Evolutionary conservation across 192 early-diverging fungal genomes (phyloP).

Genomic region (Kappamyces sp.): DNA sequence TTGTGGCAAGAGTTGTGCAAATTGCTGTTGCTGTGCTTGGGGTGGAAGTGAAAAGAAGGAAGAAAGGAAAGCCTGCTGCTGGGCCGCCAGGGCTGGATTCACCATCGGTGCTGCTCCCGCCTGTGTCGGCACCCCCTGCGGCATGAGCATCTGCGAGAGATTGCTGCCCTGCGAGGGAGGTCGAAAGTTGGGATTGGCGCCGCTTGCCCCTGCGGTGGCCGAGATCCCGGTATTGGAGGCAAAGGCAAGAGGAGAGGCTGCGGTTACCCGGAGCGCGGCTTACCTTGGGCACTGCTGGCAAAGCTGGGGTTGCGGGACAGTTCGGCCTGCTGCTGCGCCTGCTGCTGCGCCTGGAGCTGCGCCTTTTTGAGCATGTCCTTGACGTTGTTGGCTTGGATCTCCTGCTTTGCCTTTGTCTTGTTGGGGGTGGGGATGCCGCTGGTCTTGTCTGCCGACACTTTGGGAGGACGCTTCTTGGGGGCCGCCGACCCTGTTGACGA

Average conservation of each 20-base stretch:
- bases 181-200: too few relatives aligned
- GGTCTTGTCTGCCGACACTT: conserved; percentile 1
- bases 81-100: not conserved
- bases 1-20: too few relatives aligned
- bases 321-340: conserved; percentile 19
- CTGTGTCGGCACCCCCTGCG: too few relatives aligned
- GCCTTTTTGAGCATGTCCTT: conserved; percentile 29
- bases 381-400: conserved; percentile 24
- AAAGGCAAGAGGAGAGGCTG: too few relatives aligned
- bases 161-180: too few relatives aligned
- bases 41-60: too few relatives aligned
- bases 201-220: too few relatives aligned
- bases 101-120: not conserved
- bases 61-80: not conserved
- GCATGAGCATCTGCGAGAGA: too few relatives aligned
- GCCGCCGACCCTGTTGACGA: not conserved
- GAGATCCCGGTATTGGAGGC: too few relatives aligned
- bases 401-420: conserved; percentile 14
- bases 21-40: too few relatives aligned
- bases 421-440: conserved; percentile 1
- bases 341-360: conserved; percentile 21
- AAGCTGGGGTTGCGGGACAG: not conserved
- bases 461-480: conserved; percentile 20
- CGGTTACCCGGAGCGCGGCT: not conserved
- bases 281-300: not conserved